Evolutionary conservation across 1,284 basidiomycete genomes (phyloP).

Genomic region (Naganishia albida): DNA sequence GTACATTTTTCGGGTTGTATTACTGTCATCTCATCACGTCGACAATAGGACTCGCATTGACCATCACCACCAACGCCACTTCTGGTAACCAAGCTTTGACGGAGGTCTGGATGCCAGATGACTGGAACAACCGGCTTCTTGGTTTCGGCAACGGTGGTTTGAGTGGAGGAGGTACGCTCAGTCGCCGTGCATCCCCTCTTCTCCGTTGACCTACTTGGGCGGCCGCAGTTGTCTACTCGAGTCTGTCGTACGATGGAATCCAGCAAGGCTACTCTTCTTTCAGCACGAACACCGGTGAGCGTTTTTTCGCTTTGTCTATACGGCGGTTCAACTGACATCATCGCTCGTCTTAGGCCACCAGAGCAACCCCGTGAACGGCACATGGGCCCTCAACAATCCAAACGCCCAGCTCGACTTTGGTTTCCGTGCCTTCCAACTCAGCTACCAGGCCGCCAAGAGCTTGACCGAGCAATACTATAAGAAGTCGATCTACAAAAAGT

Average conservation of each 20-base stretch:
- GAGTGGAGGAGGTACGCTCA: slow-evolving; percentile 14
- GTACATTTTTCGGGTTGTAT: neutral
- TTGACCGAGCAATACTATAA: slow-evolving; percentile 15
- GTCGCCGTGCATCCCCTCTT: neutral
- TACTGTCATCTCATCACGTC: neutral
- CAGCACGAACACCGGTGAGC: slow-evolving; percentile 24
- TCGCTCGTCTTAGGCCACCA: slow-evolving; percentile 14
- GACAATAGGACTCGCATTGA: slow-evolving; percentile 11
- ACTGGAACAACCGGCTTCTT: slow-evolving; percentile 22
- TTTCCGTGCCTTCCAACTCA: slow-evolving; percentile 22
- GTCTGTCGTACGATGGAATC: slow-evolving; percentile 17
- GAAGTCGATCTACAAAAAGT: slow-evolving; percentile 15
- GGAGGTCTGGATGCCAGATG: slow-evolving; percentile 26
- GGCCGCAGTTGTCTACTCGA: slow-evolving; percentile 13
- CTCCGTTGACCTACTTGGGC: neutral
- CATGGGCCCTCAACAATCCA: slow-evolving; percentile 19
- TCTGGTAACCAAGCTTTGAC: slow-evolving; percentile 13
- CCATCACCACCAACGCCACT: slow-evolving; percentile 16
- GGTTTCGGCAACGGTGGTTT: slow-evolving; percentile 26
- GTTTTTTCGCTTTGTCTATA: neutral
- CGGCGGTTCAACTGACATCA: neutral
- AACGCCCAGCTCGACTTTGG: slow-evolving; percentile 25
- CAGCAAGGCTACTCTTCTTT: slow-evolving; percentile 23
- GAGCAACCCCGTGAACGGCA: slow-evolving; percentile 20
- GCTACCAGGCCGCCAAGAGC: slow-evolving; percentile 19